Evolutionary conservation across 768 basidiomycete genomes (phyloP).

Genomic region (Tylopilus sp.): DNA sequence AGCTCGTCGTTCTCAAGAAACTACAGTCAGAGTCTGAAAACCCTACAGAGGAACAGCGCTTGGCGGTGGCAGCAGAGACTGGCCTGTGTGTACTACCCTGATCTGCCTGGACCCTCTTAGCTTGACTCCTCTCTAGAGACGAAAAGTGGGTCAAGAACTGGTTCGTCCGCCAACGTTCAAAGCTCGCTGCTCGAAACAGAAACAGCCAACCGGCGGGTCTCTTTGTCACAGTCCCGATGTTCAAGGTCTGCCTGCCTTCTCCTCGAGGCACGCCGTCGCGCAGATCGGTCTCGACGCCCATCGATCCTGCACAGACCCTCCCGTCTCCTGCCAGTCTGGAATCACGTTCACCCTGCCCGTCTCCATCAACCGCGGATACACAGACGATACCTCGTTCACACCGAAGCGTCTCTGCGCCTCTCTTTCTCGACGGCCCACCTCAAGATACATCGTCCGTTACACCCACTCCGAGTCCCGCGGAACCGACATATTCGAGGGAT

Average conservation of each 20-base stretch:
- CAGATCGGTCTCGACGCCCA: conserved; percentile 4
- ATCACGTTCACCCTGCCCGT: neutral
- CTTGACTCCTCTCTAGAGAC: conserved; percentile 20
- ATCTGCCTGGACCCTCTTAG: conserved; percentile 3
- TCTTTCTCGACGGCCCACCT: neutral
- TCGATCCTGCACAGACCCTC: neutral
- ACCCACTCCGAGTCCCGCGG: neutral
- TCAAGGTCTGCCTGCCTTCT: conserved; percentile 11
- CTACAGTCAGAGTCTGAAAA: conserved; percentile 19
- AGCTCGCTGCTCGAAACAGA: conserved; percentile 10
- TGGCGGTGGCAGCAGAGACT: conserved; percentile 23
- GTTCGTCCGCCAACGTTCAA: conserved; percentile 29
- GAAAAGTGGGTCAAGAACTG: conserved; percentile 29
- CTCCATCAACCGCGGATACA: neutral
- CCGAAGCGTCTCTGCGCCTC: conserved; percentile 2
- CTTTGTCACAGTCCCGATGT: conserved; percentile 3
- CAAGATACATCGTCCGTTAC: neutral
- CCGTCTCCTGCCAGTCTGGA: neutral
- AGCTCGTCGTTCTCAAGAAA: conserved; percentile 28
- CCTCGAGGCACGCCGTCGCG: neutral
- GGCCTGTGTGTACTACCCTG: conserved; percentile 27
- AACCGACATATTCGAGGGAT: conserved; percentile 28
- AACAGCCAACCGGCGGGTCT: neutral
- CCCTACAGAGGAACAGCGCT: conserved; percentile 23
- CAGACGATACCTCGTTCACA: neutral